Evolutionary conservation across 2,329 filamentous ascomycete species (phyloP).

Genomic region (Calonectria hongkongensis): DNA sequence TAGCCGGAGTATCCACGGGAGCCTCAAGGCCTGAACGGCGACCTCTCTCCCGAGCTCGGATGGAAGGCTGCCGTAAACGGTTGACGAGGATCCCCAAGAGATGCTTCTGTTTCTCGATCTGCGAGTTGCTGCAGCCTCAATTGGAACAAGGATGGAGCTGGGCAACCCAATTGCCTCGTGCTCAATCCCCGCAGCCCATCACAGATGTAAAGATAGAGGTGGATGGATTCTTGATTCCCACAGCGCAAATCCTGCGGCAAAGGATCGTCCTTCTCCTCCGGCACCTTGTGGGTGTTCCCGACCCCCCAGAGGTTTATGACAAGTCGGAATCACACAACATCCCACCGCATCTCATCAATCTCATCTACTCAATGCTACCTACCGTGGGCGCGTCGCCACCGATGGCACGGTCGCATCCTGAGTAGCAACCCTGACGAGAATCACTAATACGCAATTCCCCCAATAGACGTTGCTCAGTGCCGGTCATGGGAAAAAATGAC

Average conservation of each 20-base stretch:
- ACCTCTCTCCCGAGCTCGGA: background rate
- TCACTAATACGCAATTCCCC: constrained; percentile 26
- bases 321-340: constrained; percentile 36
- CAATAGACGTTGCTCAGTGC: background rate
- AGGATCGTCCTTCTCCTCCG: constrained; percentile 1
- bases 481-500: constrained; percentile 29
- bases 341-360: constrained; percentile 42
- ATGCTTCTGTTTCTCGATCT: background rate
- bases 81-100: constrained; percentile 4
- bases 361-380: constrained; percentile 33
- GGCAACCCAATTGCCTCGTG: background rate
- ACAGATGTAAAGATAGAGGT: background rate
- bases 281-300: constrained; percentile 10
- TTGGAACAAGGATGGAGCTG: constrained; percentile 23
- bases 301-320: constrained; percentile 33
- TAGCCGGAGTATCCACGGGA: constrained; percentile 27
- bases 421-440: constrained; percentile 22
- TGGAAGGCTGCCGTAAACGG: background rate
- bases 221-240: constrained; percentile 3
- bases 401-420: constrained; percentile 30
- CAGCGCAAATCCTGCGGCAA: constrained; percentile 4
- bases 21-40: constrained; percentile 31
- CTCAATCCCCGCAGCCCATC: constrained; percentile 22
- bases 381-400: constrained; percentile 2
- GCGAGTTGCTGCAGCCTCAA: constrained; percentile 9